Base-by-base conservation (phyloP, 768 basidiomycete species). In the Lentinula guzmanii region DNA sequence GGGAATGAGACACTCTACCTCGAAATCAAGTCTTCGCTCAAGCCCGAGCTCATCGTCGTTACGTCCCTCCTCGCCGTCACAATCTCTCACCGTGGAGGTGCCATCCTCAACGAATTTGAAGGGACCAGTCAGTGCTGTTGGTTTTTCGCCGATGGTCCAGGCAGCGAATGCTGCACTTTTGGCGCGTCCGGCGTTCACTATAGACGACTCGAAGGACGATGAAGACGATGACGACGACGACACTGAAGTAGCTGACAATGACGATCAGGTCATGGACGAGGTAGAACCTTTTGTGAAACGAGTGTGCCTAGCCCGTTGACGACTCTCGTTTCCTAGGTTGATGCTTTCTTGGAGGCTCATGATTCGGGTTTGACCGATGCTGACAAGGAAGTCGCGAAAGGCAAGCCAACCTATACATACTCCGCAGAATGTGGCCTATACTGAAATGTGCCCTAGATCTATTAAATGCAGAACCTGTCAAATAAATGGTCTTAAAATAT, bases 131-230 rank as follows among this genome's bases (percentile, higher is more conserved):
- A 54, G 52, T 24, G 53, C 41, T 21, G 43, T 57, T 28, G 56
- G 45, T 18, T 45, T 46, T 48, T 82, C 85, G 28, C 82, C 86
- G 21, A 77, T 86, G 70, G 82, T 87, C 5, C 80, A 88, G 67
- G 88, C 86, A 0, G 91, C 89, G 55, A 90, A 85, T 64, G 89
- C 89, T 35, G 91, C 91, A 34, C 79, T 93, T 51, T 89, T 95
- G 89, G 91, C 96, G 70, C 80, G 96, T 46, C 94, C 93, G 28
- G 89, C 90, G 65, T 99, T 99, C 71, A 93, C 93, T n/a, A 97
- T 98, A 62, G 97, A 99, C 69, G 93, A 95, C 72, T 92, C 88
- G 3, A 89, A 86, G 57, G 91, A 93, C 61, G 90, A 89, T 10
- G 91, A 91, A 31, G 87, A 87, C 0, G 89, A 91, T 70, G 75